Evolutionary conservation across 257 asterid genomes (phyloP).

Genomic region (Primulina tabacum): DNA sequence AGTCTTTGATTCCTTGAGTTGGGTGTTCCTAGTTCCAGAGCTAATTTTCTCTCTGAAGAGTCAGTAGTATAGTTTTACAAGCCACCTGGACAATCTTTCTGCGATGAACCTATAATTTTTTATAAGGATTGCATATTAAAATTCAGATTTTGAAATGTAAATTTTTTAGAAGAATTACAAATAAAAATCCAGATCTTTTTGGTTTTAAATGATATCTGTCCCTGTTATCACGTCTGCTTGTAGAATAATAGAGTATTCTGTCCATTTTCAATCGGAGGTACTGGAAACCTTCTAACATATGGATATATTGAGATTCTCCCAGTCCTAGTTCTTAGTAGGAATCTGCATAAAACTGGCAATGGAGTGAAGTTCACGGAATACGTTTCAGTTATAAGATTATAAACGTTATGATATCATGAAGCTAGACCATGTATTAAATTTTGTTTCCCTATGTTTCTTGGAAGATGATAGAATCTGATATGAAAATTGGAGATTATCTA

Average conservation of each 20-base stretch:
- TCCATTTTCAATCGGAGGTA: background rate
- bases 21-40: conserved; percentile 2
- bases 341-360: background rate
- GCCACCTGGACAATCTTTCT: background rate
- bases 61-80: background rate
- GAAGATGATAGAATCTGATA: background rate
- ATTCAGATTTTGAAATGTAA: no score
- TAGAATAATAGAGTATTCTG: background rate
- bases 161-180: no score
- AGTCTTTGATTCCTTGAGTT: conserved; percentile 12
- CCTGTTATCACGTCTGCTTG: background rate
- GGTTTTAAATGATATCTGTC: background rate
- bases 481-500: background rate
- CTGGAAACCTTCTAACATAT: background rate
- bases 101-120: background rate
- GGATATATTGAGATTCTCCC: background rate
- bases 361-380: background rate
- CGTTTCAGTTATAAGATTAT: background rate
- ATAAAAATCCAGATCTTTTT: background rate
- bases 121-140: no score
- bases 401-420: background rate
- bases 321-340: background rate
- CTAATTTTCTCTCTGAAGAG: background rate
- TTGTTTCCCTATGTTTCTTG: conserved; percentile 13
- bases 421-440: background rate